Evolutionary conservation across 805 yeast genomes (phyloP).

Genomic region (Yarrowia porcina): DNA sequence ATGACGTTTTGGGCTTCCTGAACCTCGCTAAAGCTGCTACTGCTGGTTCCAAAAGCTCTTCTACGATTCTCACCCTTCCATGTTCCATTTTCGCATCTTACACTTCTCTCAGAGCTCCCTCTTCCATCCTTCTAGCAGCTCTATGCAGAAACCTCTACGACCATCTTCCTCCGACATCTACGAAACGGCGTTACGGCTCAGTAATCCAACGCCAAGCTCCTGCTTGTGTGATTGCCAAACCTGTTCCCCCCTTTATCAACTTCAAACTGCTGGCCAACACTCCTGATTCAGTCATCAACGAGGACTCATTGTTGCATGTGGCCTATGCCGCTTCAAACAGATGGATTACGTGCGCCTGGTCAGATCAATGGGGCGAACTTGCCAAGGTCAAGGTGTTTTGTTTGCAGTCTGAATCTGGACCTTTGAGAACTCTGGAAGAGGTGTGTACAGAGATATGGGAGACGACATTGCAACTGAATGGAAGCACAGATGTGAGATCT

Average conservation of each 20-base stretch:
- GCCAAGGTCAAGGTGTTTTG: constrained; percentile 55
- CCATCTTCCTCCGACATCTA: not conserved
- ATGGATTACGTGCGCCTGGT: constrained; percentile 88
- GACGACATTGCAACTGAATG: constrained; percentile 32
- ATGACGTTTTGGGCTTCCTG: not conserved
- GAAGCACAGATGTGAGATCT: constrained; percentile 35
- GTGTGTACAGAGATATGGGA: constrained; percentile 39
- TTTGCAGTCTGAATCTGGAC: constrained; percentile 27
- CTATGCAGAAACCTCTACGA: not conserved
- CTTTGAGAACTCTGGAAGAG: constrained; percentile 32
- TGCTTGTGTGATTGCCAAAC: constrained; percentile 39
- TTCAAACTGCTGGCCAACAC: constrained; percentile 34
- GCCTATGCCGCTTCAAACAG: constrained; percentile 80
- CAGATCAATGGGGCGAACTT: constrained; percentile 73
- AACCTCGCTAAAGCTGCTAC: not conserved
- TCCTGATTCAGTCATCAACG: constrained; percentile 44
- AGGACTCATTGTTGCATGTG: constrained; percentile 76
- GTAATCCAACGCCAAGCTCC: constrained; percentile 30
- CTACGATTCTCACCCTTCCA: not conserved
- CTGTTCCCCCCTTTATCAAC: constrained; percentile 36
- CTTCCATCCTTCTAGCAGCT: not conserved
- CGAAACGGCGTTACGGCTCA: not conserved
- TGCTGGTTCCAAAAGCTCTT: not conserved
- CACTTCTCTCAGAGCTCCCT: not conserved
- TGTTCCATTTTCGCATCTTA: not conserved